A percentile compares a stretch with the other conserved stretches of the same genome.
Conservation (phyloP, 805 yeast species). For the Saccharomycopsis fibuligera region DNA sequence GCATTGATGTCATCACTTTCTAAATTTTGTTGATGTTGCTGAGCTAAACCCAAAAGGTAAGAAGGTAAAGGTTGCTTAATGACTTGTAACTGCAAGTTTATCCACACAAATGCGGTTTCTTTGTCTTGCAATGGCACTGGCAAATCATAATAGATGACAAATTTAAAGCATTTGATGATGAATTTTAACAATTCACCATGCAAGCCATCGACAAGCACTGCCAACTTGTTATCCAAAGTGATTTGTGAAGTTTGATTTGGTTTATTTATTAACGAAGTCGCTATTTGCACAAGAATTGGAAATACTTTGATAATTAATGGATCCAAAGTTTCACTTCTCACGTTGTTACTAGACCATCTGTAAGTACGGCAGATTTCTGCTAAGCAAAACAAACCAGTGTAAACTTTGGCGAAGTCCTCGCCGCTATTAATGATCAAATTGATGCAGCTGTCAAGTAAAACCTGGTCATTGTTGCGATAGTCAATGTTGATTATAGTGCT, state of each 20-base stretch:
- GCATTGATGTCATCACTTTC: not conserved
- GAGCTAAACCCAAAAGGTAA: slow-evolving; percentile 40
- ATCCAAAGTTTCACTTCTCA: slow-evolving; percentile 46
- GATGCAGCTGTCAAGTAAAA: not conserved
- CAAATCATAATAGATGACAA: slow-evolving; percentile 64
- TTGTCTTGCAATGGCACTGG: slow-evolving; percentile 57
- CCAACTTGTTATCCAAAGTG: slow-evolving; percentile 28
- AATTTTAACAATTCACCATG: slow-evolving; percentile 70
- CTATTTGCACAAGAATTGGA: slow-evolving; percentile 62
- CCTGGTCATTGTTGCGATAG: slow-evolving; percentile 5
- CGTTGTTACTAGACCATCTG: slow-evolving; percentile 61
- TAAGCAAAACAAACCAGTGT: slow-evolving; percentile 66
- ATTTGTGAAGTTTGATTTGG: slow-evolving; percentile 9
- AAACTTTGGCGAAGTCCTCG: slow-evolving; percentile 28
- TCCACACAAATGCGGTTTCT: slow-evolving; percentile 58
- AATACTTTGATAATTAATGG: slow-evolving; percentile 48
- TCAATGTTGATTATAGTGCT: slow-evolving; percentile 41
- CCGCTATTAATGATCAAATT: slow-evolving; percentile 2
- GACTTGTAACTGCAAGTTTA: slow-evolving; percentile 64
- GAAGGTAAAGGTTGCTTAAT: slow-evolving; percentile 55
- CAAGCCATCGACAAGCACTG: slow-evolving; percentile 29
- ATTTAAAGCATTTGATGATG: slow-evolving; percentile 71
- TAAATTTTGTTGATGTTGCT: not conserved
- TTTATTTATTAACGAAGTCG: slow-evolving; percentile 43
- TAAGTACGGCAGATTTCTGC: slow-evolving; percentile 63